Evolutionary conservation across 2,329 filamentous ascomycete genomes (phyloP), one percentile per base, ranked within the genome.

Genomic region (Calonectria hongkongensis): DNA sequence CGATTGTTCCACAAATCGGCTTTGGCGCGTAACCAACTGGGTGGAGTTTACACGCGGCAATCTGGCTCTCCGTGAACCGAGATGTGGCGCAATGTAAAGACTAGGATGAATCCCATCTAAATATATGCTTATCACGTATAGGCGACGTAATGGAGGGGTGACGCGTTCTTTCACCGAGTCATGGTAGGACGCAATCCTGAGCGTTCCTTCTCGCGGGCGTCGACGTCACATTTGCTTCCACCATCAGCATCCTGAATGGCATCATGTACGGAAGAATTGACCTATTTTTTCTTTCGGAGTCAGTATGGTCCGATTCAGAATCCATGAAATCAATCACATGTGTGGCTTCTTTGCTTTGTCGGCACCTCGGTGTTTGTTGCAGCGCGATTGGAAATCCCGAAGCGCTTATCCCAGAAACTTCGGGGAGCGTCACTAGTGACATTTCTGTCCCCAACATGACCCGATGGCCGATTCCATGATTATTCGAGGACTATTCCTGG

Each of bases 361-460:
- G 72, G 66, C 83, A 84, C 60, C 88, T 88, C 82, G 85, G 81
- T 45, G 85, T 86, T 33, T 88, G 88, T 81, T 88, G 88, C 79
- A 84, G 80, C 39, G 69, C 84, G 48, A 81, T 85, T 18, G 82
- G 83, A 48, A 69, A 72, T 21, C 86, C 86, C 41, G 86, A 88
- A 72, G 78, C 88, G 8, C 75, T 85, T 16, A 86, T 88, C 54
- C 87, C 86, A 0, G 83, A 87, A 71, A 79, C 88, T 77, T 76
- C 85, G 72, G 79, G 81, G 56, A 82, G 84, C 80, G 79, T 88
- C 1, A 86, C 84, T 1, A 86, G 87, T 9, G 78, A 84, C 47
- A 80, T 85, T 8, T 68, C 65, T 13, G 65, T 21, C 2, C 21
- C 21, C 21, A 21, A 21, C 21, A 21, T 48, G 74, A 25, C 71